Base-by-base conservation (phyloP, 805 yeast genomes). In the Sugiyamaella smithiae region DNA sequence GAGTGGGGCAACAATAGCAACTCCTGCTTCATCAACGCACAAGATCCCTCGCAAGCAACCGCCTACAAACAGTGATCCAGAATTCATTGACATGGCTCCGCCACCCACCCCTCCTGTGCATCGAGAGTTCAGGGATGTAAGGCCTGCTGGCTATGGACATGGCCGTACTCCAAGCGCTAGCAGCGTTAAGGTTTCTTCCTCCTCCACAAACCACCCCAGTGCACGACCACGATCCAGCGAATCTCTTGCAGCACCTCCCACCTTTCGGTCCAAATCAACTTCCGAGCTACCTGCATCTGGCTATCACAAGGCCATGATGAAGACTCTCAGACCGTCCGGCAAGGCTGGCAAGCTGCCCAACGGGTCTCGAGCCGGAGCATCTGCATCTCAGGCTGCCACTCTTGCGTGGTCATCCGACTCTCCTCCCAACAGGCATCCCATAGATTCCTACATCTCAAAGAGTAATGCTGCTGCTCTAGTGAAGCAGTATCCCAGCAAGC, bases 361-460 rank as follows among this genome's bases (percentile, higher is more conserved):
- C 31, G 49, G 49, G 16, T 31, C 40, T 17, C 29, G 44, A 24
- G 44, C 38, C 5, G 43, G 49, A 2, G 19, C 45, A 16, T 45
- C 48, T 7, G 48, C 56, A 16, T 45, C 52, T 2, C 40, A 49
- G 11, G 61, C 63, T 9, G 63, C 63, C 3, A 48, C 55, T 17
- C 44, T 51, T 8, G 62, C 62, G 3, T 57, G 64, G 64, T 28
- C 49, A 20, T 47, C 31, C 6, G 29, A 42, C 20, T 16, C 32
- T 11, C 43, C 33, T 11, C 48, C 29, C 26, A 45, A 42, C 41
- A 32, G 20, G 22, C 33, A 26, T 31, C 32, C 19, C 40, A n/a
- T 35, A 33, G 48, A 35, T 19, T 12, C 50, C 40, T 23, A 45
- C 47, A 22, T 42, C 35, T 9, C 35, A 35, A 26, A 43, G 28